A percentile compares a stretch with the other conserved stretches of the same genome.
phyloP scores from a whole-genome alignment of 2,329 filamentous ascomycete species.

The Cladorrhinum sp. region DNA sequence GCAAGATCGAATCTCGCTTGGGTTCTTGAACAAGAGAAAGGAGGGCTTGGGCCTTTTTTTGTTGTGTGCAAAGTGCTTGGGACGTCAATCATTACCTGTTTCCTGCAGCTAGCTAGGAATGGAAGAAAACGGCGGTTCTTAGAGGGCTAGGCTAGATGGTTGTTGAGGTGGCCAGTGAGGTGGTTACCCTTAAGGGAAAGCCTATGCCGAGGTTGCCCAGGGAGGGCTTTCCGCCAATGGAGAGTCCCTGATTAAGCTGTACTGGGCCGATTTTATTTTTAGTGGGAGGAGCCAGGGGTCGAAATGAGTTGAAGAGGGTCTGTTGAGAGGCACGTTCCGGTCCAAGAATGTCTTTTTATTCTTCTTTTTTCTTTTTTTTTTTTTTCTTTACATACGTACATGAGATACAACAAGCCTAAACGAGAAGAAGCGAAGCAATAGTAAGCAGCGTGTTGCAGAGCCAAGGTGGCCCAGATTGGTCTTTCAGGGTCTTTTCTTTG shows the following conservation, averaged over 20 bases:
- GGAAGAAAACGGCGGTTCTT: constrained; percentile 12
- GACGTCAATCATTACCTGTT: neutral
- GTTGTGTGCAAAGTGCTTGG: neutral
- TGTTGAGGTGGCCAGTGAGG: constrained; percentile 12
- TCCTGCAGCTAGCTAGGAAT: constrained; percentile 15
- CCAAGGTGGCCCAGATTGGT: neutral
- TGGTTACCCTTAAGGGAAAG: neutral
- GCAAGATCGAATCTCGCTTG: constrained; percentile 72
- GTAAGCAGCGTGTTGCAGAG: neutral
- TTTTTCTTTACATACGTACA: neutral
- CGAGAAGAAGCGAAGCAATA: neutral
- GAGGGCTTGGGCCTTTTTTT: neutral
- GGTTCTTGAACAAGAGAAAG: constrained; percentile 30
- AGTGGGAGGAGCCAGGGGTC: neutral
- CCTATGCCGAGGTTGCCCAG: neutral
- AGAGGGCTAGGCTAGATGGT: constrained; percentile 2
- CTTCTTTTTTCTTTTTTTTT: neutral
- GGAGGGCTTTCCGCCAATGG: constrained; percentile 1
- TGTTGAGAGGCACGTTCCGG: neutral
- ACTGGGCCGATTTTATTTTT: neutral
- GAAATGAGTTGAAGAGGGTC: neutral
- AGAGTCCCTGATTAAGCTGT: neutral
- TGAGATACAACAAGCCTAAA: neutral
- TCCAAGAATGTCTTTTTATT: too few relatives aligned
- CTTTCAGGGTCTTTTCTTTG: neutral